Percentiles rank a stretch among this genome's conserved stretches.
Evolutionary conservation across 139 green algal species (phyloP).

Genomic region (Asterochloris sp.): DNA sequence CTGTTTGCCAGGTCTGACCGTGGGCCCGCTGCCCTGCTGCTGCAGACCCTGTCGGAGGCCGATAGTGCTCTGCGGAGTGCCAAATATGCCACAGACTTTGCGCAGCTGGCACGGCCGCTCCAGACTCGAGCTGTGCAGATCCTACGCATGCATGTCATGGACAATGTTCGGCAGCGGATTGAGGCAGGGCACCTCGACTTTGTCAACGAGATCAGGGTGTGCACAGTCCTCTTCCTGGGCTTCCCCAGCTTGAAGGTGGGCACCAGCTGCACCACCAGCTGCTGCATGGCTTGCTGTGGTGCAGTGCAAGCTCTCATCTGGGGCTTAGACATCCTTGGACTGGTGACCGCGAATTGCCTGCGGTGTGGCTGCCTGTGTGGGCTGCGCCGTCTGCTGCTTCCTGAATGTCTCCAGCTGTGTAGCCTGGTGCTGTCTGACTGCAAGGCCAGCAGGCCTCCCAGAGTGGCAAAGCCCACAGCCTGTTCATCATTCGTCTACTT

Average conservation of each 20-base stretch:
- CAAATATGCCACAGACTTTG: constrained; percentile 29
- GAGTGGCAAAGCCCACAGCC: too few relatives aligned
- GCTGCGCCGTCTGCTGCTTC: too few relatives aligned
- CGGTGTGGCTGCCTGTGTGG: too few relatives aligned
- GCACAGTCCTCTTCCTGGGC: constrained; percentile 85
- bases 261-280: background rate
- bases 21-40: too few relatives aligned
- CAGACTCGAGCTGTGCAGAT: constrained; percentile 44
- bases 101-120: constrained; percentile 24
- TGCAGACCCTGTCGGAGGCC: too few relatives aligned
- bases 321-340: too few relatives aligned
- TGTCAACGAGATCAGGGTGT: constrained; percentile 73
- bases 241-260: constrained; percentile 62
- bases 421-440: too few relatives aligned
- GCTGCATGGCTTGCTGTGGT: background rate
- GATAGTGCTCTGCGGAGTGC: background rate
- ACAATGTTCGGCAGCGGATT: constrained; percentile 60
- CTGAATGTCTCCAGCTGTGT: too few relatives aligned
- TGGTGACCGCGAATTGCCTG: too few relatives aligned
- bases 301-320: background rate
- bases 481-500: too few relatives aligned
- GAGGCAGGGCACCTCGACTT: constrained; percentile 72
- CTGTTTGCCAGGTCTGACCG: too few relatives aligned
- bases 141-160: constrained; percentile 70
- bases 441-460: too few relatives aligned